Conservation (phyloP, 208 protist genomes). For the Leishmania tarentolae region DNA sequence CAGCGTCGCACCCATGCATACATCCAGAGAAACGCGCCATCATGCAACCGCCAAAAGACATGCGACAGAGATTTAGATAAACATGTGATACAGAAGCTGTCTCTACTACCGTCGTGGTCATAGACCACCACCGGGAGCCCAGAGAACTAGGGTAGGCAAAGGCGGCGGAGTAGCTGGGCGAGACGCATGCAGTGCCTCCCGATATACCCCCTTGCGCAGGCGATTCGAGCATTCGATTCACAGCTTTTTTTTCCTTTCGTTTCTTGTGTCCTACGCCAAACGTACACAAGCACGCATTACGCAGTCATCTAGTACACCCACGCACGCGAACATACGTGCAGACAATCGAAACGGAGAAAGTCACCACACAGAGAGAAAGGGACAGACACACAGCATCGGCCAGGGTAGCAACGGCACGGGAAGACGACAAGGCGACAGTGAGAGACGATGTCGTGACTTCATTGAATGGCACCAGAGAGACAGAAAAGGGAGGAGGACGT, state of each 20-base stretch:
- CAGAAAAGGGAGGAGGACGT: not conserved
- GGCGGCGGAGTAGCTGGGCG: not conserved
- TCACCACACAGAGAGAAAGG: slow-evolving; percentile 11
- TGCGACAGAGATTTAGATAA: not conserved
- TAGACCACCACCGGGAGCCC: not conserved
- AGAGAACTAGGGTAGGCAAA: not conserved
- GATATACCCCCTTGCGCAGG: not conserved
- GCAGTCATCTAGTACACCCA: slow-evolving; percentile 3
- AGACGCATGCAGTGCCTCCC: not conserved
- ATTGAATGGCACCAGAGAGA: not conserved
- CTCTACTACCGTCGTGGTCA: too few species aligned
- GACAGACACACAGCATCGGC: not conserved
- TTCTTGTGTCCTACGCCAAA: not conserved
- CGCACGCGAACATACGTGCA: not conserved
- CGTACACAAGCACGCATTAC: slow-evolving; percentile 1
- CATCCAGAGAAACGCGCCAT: not conserved
- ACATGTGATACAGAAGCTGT: not conserved
- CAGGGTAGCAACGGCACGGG: not conserved
- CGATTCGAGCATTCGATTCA: not conserved
- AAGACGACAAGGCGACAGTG: not conserved
- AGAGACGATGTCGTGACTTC: not conserved
- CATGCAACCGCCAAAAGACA: not conserved
- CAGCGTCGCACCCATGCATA: too few species aligned
- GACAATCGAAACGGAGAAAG: slow-evolving; percentile 9
- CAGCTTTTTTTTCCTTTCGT: not conserved